Evolutionary conservation across 169 alveolate species (phyloP), one percentile per base, ranked within the genome.

Genomic region (Babesia ovata): DNA sequence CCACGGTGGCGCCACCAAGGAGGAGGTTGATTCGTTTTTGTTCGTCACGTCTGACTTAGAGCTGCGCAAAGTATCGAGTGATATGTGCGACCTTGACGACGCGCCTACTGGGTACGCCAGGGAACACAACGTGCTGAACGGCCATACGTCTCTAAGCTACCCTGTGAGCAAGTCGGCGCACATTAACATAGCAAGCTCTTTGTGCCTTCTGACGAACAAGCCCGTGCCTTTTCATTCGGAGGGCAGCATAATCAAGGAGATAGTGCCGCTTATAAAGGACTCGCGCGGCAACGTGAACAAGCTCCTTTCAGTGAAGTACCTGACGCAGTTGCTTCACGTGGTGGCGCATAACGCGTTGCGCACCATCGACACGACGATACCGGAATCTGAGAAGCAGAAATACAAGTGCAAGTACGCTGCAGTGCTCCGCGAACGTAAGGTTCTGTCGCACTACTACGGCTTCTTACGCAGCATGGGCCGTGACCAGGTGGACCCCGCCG

Each of bases 1-100:
- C 28, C 93, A 88, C 50, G 89, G 93, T 52, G 91, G 91, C 28
- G 76, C 45, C 42, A 48, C 87, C n/a, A 39, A 46, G 48, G 87
- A 79, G 49, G 87, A 79, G 76, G 70, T 79, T 11, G 87, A 79
- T 24, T 42, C 87, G 26, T 79, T 79, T 60, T 42, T 79, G 66
- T 46, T 65, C 53, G 79, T 63, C 2, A 17, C 16, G 26, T 57
- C 79, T 13, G 86, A 76, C 28, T 59, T 66, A 9, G 70, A 59
- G 63, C 33, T 76, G 77, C 19, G 61, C 19, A 48, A 65, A 28
- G 26, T 45, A 7, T 1, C 46, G 33, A 13, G 33, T 19, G 74
- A 61, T 29, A 24, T 29, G n/a, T 76, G 79, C 42, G 71, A 69
- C 44, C 17, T 52, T 0, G 36, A 29, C 45, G 78, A 76, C 56